These are phyloP conservation scores for Syzygium grande DNA, from an alignment of 345 rosid species.

Conservation along the genomic window DNA sequence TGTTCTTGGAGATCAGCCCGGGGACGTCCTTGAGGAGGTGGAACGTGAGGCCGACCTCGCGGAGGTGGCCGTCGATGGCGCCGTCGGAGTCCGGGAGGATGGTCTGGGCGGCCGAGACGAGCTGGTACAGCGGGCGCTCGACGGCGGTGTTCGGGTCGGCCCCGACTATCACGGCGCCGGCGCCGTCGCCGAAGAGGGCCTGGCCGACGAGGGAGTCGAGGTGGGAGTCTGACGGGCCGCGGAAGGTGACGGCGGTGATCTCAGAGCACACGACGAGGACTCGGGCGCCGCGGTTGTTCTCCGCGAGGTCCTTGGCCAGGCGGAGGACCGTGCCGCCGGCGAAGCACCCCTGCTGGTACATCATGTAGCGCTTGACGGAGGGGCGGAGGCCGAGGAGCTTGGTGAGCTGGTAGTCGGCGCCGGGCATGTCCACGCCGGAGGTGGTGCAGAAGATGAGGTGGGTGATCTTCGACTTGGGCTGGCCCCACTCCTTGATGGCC, in stretches of 20 bases:
- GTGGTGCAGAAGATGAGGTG: slow-evolving; percentile 82
- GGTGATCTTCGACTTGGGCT: slow-evolving; percentile 78
- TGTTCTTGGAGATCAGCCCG: slow-evolving; percentile 57
- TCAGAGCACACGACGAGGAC: slow-evolving; percentile 75
- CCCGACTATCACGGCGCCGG: slow-evolving; percentile 60
- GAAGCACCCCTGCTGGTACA: slow-evolving; percentile 64
- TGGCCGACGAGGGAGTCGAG: slow-evolving; percentile 67
- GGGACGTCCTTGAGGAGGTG: slow-evolving; percentile 63
- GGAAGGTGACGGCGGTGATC: slow-evolving; percentile 71
- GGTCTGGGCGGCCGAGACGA: slow-evolving; percentile 62
- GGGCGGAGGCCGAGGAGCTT: slow-evolving; percentile 77
- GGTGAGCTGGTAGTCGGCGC: slow-evolving; percentile 87
- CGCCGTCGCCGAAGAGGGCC: slow-evolving; percentile 65
- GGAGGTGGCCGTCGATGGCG: slow-evolving; percentile 59
- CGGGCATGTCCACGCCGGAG: slow-evolving; percentile 89
- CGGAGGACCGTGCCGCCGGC: slow-evolving; percentile 88
- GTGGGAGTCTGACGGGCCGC: slow-evolving; percentile 67
- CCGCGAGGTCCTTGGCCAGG: slow-evolving; percentile 72
- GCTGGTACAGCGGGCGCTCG: slow-evolving; percentile 55
- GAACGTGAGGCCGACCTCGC: slow-evolving; percentile 67
- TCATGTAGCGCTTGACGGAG: slow-evolving; percentile 67
- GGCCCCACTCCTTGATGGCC: slow-evolving; percentile 85
- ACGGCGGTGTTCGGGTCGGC: slow-evolving; percentile 37
- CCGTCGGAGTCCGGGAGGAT: slow-evolving; percentile 71
- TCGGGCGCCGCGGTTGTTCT: slow-evolving; percentile 73